Percentiles rank a stretch among this genome's conserved stretches.
Evolutionary conservation across 768 basidiomycete genomes (phyloP).

Genomic region (Paxillus ammoniavirescens): DNA sequence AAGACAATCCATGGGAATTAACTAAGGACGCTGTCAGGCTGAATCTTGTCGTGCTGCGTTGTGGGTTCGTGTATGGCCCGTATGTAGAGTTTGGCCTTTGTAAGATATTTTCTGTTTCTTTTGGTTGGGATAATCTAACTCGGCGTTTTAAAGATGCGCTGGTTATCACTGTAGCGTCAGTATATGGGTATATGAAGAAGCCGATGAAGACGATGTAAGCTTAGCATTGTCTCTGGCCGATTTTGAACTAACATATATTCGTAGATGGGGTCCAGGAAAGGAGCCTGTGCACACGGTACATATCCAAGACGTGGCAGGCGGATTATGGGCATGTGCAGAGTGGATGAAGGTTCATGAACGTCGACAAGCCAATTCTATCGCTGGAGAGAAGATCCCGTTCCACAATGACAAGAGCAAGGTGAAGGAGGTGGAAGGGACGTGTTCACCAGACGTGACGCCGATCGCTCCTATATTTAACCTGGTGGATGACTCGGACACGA

Average conservation of each 20-base stretch:
- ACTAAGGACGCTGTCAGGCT: conserved; percentile 44
- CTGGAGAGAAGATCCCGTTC: conserved; percentile 37
- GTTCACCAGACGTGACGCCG: conserved; percentile 52
- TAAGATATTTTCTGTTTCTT: conserved; percentile 32
- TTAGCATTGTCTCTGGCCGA: neutral
- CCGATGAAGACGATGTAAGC: conserved; percentile 83
- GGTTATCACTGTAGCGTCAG: conserved; percentile 70
- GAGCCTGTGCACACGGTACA: conserved; percentile 76
- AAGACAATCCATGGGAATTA: conserved; percentile 4
- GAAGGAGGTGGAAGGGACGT: conserved; percentile 61
- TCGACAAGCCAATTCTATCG: conserved; percentile 56
- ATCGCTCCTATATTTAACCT: conserved; percentile 82
- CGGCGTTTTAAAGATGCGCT: conserved; percentile 52
- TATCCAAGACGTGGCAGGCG: conserved; percentile 75
- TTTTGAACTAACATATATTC: conserved; percentile 8
- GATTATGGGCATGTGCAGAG: conserved; percentile 68
- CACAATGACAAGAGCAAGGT: conserved; percentile 68
- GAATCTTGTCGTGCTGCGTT: conserved; percentile 76
- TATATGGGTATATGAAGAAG: conserved; percentile 80
- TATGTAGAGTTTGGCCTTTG: conserved; percentile 71
- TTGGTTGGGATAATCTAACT: conserved; percentile 13
- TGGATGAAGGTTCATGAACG: conserved; percentile 73
- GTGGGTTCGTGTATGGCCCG: conserved; percentile 79
- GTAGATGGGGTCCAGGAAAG: conserved; percentile 78
- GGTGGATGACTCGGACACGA: conserved; percentile 76